Evolutionary conservation across 108 stramenopile genomes (phyloP), one percentile per base, ranked within the genome.

Genomic region (Asterionellopsis glacialis): DNA sequence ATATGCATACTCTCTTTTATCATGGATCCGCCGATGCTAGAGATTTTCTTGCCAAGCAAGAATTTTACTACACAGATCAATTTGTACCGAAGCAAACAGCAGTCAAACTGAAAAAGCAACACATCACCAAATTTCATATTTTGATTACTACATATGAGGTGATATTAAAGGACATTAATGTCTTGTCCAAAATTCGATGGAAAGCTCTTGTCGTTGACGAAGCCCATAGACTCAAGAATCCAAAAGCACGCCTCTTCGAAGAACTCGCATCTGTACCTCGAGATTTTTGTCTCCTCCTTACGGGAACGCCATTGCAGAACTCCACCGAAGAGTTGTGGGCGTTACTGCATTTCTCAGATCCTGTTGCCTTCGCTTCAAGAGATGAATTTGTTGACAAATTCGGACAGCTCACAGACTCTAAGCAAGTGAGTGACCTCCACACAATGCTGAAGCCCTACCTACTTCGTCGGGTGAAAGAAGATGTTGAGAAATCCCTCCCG

Each of bases 231-330:
- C 75, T 98, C 41, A 96, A 97, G 47, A 94, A 93, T 62, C 63
- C 82, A 26, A 76, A 79, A 39, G 85, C 94, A 18, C 72, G 70
- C 22, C 73, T 93, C 19, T 88, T 93, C 59, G 77, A 80, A 43
- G 88, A 90, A 23, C 75, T 93, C 40, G 72, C 75, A 14, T 64
- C 78, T 23, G 84, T 93, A 7, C 92, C 86, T 44, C 65, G 91
- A 16, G 88, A 91, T 54, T 88, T 84, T 61, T 86, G 85, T 53
- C 41, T 99, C 42, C 76, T 99, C 39, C 80, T 99, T 19, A 99
- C 97, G 0, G 97, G 98, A 11, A 99, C 98, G 25, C 98, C 98
- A n/a, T 71, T 99, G 44, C 96, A 97, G 52, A 98, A 99, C 63
- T 86, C 84, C 26, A 97, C 95, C 0, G 95, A 96, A 56, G 98